Evolutionary conservation across 106 monocot species (phyloP).

Genomic region (Acanthochlamys bracteata): DNA sequence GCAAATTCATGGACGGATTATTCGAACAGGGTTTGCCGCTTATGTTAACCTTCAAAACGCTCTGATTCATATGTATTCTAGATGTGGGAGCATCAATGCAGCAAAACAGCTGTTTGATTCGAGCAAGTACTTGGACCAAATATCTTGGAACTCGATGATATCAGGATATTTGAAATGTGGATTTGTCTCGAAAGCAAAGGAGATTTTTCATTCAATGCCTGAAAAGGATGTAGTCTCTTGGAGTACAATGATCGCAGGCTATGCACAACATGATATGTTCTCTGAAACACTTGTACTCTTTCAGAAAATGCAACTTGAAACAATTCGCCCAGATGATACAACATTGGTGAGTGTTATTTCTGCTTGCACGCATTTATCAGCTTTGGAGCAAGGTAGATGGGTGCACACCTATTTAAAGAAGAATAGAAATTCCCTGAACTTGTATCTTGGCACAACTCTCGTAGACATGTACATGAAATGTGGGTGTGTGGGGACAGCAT

Average conservation of each 20-base stretch:
- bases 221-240: slow-evolving; percentile 71
- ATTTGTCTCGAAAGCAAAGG: slow-evolving; percentile 33
- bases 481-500: slow-evolving; percentile 50
- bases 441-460: slow-evolving; percentile 62
- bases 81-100: slow-evolving; percentile 26
- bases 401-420: slow-evolving; percentile 62
- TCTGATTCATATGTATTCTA: slow-evolving; percentile 74
- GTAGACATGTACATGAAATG: slow-evolving; percentile 99
- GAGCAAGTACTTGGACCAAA: slow-evolving; percentile 38
- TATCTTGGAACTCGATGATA: slow-evolving; percentile 94
- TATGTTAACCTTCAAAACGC: slow-evolving; percentile 67
- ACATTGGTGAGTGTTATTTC: slow-evolving; percentile 73
- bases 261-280: slow-evolving; percentile 43
- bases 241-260: slow-evolving; percentile 84
- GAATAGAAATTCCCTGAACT: slow-evolving; percentile 21
- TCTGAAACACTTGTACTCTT: slow-evolving; percentile 56
- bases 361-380: slow-evolving; percentile 54
- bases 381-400: slow-evolving; percentile 76
- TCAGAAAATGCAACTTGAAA: slow-evolving; percentile 49
- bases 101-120: slow-evolving; percentile 49
- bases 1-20: slow-evolving; percentile 43
- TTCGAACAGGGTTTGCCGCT: slow-evolving; percentile 41
- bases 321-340: slow-evolving; percentile 61
- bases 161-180: slow-evolving; percentile 58
- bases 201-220: slow-evolving; percentile 45